Conservation (phyloP, 257 asterid genomes). For the Thymus quinquecostatus region DNA sequence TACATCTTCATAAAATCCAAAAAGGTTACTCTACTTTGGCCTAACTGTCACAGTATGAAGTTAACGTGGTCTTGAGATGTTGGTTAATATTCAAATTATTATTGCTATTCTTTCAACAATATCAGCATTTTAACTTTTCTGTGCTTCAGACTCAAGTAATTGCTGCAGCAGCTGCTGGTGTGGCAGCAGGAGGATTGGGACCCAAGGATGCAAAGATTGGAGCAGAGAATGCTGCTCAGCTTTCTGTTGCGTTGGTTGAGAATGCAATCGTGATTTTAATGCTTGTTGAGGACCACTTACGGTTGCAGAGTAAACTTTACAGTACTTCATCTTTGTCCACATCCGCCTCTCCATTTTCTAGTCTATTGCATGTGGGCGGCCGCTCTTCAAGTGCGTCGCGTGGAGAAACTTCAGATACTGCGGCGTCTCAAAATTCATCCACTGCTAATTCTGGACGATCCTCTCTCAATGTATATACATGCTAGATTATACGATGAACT, state of each 20-base stretch:
- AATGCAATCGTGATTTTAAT: slow-evolving; percentile 95
- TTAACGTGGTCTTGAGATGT: slow-evolving; percentile 17
- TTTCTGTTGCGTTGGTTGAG: slow-evolving; percentile 97
- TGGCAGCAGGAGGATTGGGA: slow-evolving; percentile 93
- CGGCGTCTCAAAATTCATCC: slow-evolving; percentile 62
- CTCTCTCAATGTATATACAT: slow-evolving; percentile 70
- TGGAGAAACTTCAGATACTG: slow-evolving; percentile 55
- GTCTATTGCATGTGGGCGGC: slow-evolving; percentile 51
- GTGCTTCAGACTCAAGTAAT: slow-evolving; percentile 90
- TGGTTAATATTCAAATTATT: neutral
- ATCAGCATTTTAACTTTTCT: slow-evolving; percentile 50
- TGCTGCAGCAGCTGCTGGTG: slow-evolving; percentile 99
- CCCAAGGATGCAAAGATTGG: slow-evolving; percentile 88
- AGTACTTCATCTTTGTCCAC: slow-evolving; percentile 67
- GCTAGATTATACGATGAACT: slow-evolving; percentile 24
- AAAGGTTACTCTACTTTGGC: slow-evolving; percentile 2
- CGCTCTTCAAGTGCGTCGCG: slow-evolving; percentile 53
- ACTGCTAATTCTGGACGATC: slow-evolving; percentile 71
- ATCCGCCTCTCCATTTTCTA: slow-evolving; percentile 72
- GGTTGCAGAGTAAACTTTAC: slow-evolving; percentile 90
- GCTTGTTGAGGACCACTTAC: slow-evolving; percentile 98
- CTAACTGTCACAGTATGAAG: slow-evolving; percentile 10
- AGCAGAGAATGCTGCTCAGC: slow-evolving; percentile 99
- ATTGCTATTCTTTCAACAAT: slow-evolving; percentile 33
- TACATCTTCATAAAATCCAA: slow-evolving; percentile 6